Base-by-base conservation (phyloP, 148 eudicot species). In the Persicaria maculosa region DNA sequence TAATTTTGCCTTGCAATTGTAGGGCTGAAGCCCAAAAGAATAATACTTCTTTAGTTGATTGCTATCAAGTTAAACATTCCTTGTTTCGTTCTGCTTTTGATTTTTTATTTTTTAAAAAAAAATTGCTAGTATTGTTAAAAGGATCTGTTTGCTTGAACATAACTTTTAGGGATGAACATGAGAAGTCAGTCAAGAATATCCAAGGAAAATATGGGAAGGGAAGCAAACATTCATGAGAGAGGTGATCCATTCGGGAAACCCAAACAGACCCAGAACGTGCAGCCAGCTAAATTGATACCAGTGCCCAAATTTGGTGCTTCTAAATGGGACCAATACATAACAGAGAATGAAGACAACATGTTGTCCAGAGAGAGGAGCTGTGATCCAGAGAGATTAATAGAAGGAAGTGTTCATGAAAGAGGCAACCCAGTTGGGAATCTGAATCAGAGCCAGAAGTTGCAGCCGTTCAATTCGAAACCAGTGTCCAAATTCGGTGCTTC, bases 241-340 rank as follows among this genome's bases (percentile, higher is more conserved):
- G 65, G 25, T 7, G 5, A 53, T 53, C 58, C 19, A 16, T 2
- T 53, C 5, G 17, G 58, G 19, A 53, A 53, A 7, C 58, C 19
- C 19, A 53, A 16, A 9, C 25, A 15, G 10, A 55, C 25, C 61
- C 61, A 55, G 65, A 59, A 59, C 4, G 20, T 2, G 40, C 65
- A 59, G 40, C 65, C 40, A 59, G 40, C 65, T 0, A 22, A 59
- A 59, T 59, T 40, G 1, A 22, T 14, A 59, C 43, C 65, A 25
- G 40, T 59, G 65, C 14, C 65, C 9, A 59, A 59, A 59, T 22
- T 59, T 22, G 65, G 65, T 59, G 40, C 65, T 59, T 59, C 65
- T 22, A 59, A 59, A 59, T 59, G 65, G 65, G 65, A 59, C 12
- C 65, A 22, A 59, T 59, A 59, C 65, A 59, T 59, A 22, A 40